Evolutionary conservation across 768 basidiomycete genomes (phyloP).

Genomic region (Podaxis pistillaris): DNA sequence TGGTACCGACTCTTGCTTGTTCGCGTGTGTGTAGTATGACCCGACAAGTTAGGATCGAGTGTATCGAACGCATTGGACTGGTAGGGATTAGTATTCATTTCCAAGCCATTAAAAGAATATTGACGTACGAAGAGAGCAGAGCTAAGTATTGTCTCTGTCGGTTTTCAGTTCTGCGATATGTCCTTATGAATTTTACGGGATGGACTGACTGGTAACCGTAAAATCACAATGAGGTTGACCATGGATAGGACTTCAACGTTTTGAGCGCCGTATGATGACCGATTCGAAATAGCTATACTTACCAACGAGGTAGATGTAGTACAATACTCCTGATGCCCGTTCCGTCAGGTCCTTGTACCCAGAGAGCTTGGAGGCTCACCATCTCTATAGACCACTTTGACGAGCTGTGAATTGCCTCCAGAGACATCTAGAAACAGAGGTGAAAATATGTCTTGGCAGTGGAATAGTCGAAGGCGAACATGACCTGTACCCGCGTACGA

Average conservation of each 20-base stretch:
- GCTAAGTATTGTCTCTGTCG: background rate
- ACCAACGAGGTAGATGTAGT: slow-evolving; percentile 13
- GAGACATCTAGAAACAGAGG: background rate
- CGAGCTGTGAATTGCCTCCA: slow-evolving; percentile 7
- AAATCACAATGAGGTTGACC: background rate
- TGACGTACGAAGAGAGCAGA: background rate
- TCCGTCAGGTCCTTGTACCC: background rate
- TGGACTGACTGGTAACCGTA: background rate
- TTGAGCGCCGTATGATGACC: background rate
- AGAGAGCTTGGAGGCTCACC: background rate
- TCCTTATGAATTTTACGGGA: background rate
- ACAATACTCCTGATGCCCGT: background rate
- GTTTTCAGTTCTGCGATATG: background rate
- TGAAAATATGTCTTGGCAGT: background rate
- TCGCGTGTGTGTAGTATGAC: slow-evolving; percentile 6
- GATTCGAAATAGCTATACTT: background rate
- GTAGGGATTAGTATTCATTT: background rate
- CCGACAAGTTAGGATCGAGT: slow-evolving; percentile 7
- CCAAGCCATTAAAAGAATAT: background rate
- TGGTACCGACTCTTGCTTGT: background rate
- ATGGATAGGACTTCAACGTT: background rate
- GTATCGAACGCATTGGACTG: slow-evolving; percentile 10
- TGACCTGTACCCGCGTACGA: background rate
- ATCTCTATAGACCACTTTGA: slow-evolving; percentile 9
- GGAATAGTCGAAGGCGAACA: background rate